Conservation (phyloP, 495 filamentous ascomycete genomes). For the Podospora australis region DNA sequence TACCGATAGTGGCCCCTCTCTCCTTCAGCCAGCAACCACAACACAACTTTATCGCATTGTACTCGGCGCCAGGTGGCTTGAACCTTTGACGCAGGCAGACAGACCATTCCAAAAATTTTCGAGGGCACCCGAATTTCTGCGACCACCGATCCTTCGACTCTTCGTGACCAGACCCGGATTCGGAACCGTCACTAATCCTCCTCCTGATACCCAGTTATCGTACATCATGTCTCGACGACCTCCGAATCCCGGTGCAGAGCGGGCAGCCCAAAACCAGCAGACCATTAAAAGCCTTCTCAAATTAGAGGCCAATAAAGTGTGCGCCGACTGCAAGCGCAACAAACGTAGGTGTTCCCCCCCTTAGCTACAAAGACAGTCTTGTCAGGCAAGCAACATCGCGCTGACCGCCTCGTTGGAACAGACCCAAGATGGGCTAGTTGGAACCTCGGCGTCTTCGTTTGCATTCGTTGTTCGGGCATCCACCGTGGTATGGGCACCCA, state of each 20-base stretch:
- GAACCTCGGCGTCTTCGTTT: conserved; percentile 94
- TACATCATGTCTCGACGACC: conserved; percentile 77
- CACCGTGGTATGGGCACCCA: conserved; percentile 98
- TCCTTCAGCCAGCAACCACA: background rate
- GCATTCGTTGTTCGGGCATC: conserved; percentile 96
- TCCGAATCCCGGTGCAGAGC: conserved; percentile 66
- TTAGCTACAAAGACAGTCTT: background rate
- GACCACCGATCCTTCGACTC: no score
- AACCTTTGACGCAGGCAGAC: background rate
- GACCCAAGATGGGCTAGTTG: conserved; percentile 98
- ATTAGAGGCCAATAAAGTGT: conserved; percentile 87
- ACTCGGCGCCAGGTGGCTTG: background rate
- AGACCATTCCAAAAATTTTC: background rate
- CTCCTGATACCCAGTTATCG: background rate
- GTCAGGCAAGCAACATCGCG: background rate
- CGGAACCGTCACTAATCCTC: no score
- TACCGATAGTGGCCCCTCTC: background rate
- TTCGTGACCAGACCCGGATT: no score
- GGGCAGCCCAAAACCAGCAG: conserved; percentile 76
- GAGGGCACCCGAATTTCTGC: background rate
- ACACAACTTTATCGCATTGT: conserved; percentile 1
- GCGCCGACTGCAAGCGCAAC: conserved; percentile 97
- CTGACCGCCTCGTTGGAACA: conserved; percentile 30
- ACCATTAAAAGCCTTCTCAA: conserved; percentile 91
- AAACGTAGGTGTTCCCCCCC: conserved; percentile 62